Evolutionary conservation across 345 rosid species (phyloP), one percentile per base, ranked within the genome.

Genomic region (Citropsis articulata): DNA sequence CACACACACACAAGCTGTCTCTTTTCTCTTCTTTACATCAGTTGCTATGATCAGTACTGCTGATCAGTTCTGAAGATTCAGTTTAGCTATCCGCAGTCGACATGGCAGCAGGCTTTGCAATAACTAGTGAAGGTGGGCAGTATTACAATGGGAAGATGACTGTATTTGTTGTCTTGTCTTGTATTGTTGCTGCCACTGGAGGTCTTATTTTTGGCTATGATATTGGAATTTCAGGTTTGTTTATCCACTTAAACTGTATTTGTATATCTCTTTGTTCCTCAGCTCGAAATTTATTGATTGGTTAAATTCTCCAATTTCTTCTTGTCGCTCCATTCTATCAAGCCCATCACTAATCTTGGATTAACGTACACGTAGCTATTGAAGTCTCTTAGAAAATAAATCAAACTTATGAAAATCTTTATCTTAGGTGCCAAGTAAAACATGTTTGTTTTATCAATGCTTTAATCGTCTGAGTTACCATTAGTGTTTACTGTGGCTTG

Each of bases 131-230:
- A 48, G 81, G 28, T 2, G 78, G 57, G 74, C 66, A 79, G 25
- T 87, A 88, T n/a, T 55, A 74, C 80, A 84, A 81, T 38, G 95
- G 93, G 53, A 84, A 76, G 84, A 83, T 91, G 75, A 94, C 97
- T 35, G 55, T 35, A 40, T 91, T 90, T 74, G 94, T 92, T 19
- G 81, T 90, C 36, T 77, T 92, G 9, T 94, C 98, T 7, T 94
- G 95, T 79, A 84, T 87, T 81, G 85, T 91, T 90, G 98, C 98
- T 19, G 94, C 94, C 86, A 92, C 86, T 88, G 98, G 98, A 70
- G 98, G 98, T 56, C 88, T 92, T 67, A 87, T 94, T 78, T 92
- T 94, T 35, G 97, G 98, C 80, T 94, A 90, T 81, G 98, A 94
- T 83, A 86, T 92, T 68, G 98, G 98, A 63, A 90, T 89, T 76